A percentile compares a stretch with the other conserved stretches of the same genome.
phyloP scores from a whole-genome alignment of 495 filamentous ascomycete genomes.

The Alectoria sarmentosa region DNA sequence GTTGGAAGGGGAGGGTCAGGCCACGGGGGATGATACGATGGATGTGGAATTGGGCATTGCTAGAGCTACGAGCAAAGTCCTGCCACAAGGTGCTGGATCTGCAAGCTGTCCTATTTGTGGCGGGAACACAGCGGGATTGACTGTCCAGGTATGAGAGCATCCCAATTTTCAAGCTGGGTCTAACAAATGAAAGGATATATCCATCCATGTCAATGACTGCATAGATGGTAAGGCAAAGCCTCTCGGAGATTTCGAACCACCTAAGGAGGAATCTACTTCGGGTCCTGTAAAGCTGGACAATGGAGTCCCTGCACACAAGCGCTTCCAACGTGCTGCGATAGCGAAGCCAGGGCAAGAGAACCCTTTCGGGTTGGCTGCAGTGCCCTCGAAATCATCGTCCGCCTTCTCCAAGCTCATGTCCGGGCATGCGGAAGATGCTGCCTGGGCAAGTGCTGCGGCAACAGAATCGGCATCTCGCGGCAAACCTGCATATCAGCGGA shows the following conservation, averaged over 20 bases:
- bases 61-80: constrained; percentile 20
- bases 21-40: constrained; percentile 17
- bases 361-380: constrained; percentile 52
- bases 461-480: constrained; percentile 70
- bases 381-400: constrained; percentile 39
- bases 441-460: constrained; percentile 83
- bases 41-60: not conserved
- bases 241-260: constrained; percentile 20
- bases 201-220: constrained; percentile 83
- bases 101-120: constrained; percentile 71
- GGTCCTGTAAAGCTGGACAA: constrained; percentile 23
- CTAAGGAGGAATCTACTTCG: constrained; percentile 4
- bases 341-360: constrained; percentile 70
- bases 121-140: constrained; percentile 50
- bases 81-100: constrained; percentile 30
- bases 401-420: constrained; percentile 93
- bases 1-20: constrained; percentile 39
- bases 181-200: constrained; percentile 41
- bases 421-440: constrained; percentile 77
- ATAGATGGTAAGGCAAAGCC: constrained; percentile 70
- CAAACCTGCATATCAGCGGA: constrained; percentile 82
- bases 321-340: constrained; percentile 59
- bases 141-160: constrained; percentile 42
- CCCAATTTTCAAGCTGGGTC: not conserved
- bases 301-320: constrained; percentile 38